phyloP scores from a whole-genome alignment of 208 protist species.

The Crithidia brevicula region DNA sequence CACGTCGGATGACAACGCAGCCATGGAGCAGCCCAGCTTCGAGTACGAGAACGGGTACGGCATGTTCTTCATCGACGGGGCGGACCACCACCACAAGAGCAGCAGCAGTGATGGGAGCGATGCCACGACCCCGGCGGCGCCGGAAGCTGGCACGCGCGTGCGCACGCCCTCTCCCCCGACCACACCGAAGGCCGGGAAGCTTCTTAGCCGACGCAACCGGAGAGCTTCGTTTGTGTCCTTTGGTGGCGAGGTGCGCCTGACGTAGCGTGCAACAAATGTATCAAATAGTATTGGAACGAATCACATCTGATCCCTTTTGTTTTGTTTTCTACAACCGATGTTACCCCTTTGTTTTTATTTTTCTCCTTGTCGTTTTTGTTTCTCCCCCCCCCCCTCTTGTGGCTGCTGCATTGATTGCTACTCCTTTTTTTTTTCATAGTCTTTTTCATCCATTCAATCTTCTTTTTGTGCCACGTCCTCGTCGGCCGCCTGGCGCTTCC shows the following conservation, averaged over 20 bases:
- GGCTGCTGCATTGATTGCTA: not conserved
- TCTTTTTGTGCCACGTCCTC: no score
- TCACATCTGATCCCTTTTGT: not conserved
- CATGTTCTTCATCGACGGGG: slow-evolving; percentile 12
- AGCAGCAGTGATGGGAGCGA: not conserved
- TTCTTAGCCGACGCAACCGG: not conserved
- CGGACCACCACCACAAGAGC: not conserved
- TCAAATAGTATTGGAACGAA: no score
- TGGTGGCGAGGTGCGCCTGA: slow-evolving; percentile 13
- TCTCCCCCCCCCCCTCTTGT: not conserved
- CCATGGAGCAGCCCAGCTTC: not conserved
- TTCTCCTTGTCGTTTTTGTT: not conserved
- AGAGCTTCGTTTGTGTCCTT: slow-evolving; percentile 15
- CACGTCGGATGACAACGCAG: not conserved
- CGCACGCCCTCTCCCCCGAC: not conserved
- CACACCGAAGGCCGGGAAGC: not conserved
- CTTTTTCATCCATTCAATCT: not conserved
- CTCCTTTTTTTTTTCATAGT: not conserved
- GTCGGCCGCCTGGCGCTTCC: no score
- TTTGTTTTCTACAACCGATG: not conserved
- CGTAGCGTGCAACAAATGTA: not conserved
- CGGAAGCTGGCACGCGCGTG: not conserved
- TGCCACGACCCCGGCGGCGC: not conserved
- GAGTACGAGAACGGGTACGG: slow-evolving; percentile 6
- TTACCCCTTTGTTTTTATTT: not conserved